Evolutionary conservation across 805 yeast species (phyloP).

Genomic region (Cyberlindnera samutprakarnensis): DNA sequence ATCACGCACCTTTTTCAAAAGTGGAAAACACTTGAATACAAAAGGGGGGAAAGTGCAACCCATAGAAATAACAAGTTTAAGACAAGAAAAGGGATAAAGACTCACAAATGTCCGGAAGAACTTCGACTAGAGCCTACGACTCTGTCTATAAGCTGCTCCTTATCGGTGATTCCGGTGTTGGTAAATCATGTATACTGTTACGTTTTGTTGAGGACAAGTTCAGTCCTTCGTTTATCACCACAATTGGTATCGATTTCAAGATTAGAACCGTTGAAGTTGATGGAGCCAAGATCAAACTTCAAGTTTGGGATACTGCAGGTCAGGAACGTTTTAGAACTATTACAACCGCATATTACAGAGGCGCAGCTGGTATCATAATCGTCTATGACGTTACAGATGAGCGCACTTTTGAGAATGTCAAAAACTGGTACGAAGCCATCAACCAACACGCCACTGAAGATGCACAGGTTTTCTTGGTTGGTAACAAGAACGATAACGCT

Average conservation of each 20-base stretch:
- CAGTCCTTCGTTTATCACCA: slow-evolving; percentile 93
- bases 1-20: too few relatives aligned
- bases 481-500: slow-evolving; percentile 90
- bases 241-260: slow-evolving; percentile 97
- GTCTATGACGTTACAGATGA: slow-evolving; percentile 85
- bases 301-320: slow-evolving; percentile 98
- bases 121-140: slow-evolving; percentile 71
- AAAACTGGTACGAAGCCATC: slow-evolving; percentile 93
- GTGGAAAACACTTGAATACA: not conserved
- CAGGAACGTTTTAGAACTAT: slow-evolving; percentile 93
- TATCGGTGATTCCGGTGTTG: slow-evolving; percentile 91
- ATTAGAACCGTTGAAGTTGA: slow-evolving; percentile 92
- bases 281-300: slow-evolving; percentile 88
- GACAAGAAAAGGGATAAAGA: not conserved
- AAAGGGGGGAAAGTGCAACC: not conserved
- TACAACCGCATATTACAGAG: slow-evolving; percentile 87
- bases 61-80: not conserved
- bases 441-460: slow-evolving; percentile 96
- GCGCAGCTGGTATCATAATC: slow-evolving; percentile 81
- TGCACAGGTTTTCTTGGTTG: slow-evolving; percentile 89
- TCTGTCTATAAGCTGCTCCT: slow-evolving; percentile 86
- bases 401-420: slow-evolving; percentile 85
- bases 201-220: slow-evolving; percentile 95
- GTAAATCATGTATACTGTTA: slow-evolving; percentile 81
- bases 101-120: slow-evolving; percentile 39